These are phyloP conservation scores for Aspergillus piperis DNA, from an alignment of 2,329 filamentous ascomycete genomes.

Conservation along the genomic window DNA sequence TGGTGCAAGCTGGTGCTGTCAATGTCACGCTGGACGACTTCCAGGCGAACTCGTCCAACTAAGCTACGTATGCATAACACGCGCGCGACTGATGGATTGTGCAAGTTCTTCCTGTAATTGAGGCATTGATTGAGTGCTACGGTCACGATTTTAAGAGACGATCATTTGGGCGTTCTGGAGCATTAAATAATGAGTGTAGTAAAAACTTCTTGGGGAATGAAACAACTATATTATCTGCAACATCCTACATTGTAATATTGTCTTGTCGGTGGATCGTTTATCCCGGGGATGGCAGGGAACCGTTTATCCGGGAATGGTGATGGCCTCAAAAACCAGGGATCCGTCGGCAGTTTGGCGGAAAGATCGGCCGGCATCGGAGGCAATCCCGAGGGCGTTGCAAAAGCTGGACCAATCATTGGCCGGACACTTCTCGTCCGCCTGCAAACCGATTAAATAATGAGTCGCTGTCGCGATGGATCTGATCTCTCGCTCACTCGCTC, in stretches of 20 bases:
- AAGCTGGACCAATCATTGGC: conserved; percentile 5
- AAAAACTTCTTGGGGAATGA: background rate
- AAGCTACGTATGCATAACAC: conserved; percentile 13
- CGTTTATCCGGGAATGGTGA: too few relatives aligned
- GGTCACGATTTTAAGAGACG: background rate
- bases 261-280: too few relatives aligned
- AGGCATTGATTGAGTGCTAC: background rate
- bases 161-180: background rate
- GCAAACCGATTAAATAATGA: conserved; percentile 11
- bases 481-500: background rate
- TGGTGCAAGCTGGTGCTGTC: conserved; percentile 93
- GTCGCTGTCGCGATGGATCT: background rate
- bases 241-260: too few relatives aligned
- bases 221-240: background rate
- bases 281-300: too few relatives aligned
- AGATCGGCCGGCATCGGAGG: conserved; percentile 34
- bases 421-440: conserved; percentile 27
- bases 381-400: background rate
- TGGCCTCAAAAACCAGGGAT: too few relatives aligned
- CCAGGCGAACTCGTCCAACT: conserved; percentile 53
- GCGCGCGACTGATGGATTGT: too few relatives aligned
- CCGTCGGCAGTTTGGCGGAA: background rate
- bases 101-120: background rate
- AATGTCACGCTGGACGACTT: conserved; percentile 82
- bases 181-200: background rate